A percentile compares a stretch with the other conserved stretches of the same genome.
These are phyloP conservation scores for Pseudogymnoascus pannorum DNA, from an alignment of 2,329 filamentous ascomycete species.

Conservation along the genomic window DNA sequence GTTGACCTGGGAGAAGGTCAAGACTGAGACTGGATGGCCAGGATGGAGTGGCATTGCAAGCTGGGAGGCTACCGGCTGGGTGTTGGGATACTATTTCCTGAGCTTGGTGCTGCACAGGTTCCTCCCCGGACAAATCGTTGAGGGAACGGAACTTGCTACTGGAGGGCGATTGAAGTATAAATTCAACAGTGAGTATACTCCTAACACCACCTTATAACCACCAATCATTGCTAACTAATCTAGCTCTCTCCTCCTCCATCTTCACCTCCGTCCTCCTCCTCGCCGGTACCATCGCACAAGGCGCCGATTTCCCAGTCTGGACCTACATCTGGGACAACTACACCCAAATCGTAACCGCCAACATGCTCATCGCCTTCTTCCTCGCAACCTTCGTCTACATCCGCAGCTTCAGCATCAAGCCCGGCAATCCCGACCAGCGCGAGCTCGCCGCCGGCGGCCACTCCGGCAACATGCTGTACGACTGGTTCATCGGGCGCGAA, in stretches of 20 bases:
- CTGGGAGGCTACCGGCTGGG: slow-evolving; percentile 60
- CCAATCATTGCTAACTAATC: slow-evolving; percentile 18
- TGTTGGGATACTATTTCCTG: slow-evolving; percentile 69
- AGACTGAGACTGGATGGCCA: slow-evolving; percentile 77
- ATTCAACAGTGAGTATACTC: slow-evolving; percentile 55
- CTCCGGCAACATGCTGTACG: slow-evolving; percentile 80
- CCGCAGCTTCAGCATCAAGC: slow-evolving; percentile 71
- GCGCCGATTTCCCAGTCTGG: slow-evolving; percentile 81
- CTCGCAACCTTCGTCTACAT: slow-evolving; percentile 76
- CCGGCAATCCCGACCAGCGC: slow-evolving; percentile 63
- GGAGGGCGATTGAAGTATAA: slow-evolving; percentile 76
- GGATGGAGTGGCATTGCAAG: slow-evolving; percentile 66
- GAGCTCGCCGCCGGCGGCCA: slow-evolving; percentile 77
- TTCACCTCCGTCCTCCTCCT: slow-evolving; percentile 64
- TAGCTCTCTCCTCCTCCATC: slow-evolving; percentile 69
- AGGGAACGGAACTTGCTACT: slow-evolving; percentile 62
- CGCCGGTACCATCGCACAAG: slow-evolving; percentile 68
- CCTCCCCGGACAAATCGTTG: slow-evolving; percentile 63
- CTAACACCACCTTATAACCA: not conserved
- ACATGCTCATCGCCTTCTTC: slow-evolving; percentile 66
- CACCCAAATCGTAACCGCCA: slow-evolving; percentile 74
- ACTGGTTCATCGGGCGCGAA: slow-evolving; percentile 95
- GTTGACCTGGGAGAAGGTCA: slow-evolving; percentile 64
- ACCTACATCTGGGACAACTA: slow-evolving; percentile 90
- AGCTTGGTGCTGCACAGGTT: slow-evolving; percentile 68